Conservation (phyloP, 2,329 filamentous ascomycete genomes). For the Fusarium coicis region DNA sequence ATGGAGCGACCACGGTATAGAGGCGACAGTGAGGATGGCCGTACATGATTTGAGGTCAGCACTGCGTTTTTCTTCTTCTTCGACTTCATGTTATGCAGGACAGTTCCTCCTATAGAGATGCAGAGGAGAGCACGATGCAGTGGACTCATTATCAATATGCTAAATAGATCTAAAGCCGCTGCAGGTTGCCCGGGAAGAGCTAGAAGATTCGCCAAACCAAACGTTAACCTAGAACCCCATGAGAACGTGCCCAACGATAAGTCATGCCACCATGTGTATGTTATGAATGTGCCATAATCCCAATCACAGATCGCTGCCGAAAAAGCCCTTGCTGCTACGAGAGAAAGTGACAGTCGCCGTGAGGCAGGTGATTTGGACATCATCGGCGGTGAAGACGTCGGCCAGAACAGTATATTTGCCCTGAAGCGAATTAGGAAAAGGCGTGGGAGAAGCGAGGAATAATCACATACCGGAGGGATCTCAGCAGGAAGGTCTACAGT, state of each 20-base stretch:
- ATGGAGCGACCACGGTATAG: constrained; percentile 7
- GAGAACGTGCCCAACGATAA: constrained; percentile 31
- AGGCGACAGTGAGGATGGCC: neutral
- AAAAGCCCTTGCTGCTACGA: constrained; percentile 50
- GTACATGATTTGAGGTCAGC: constrained; percentile 3
- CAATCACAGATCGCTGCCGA: constrained; percentile 55
- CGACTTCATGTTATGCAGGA: neutral
- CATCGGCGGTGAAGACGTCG: constrained; percentile 81
- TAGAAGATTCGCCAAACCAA: constrained; percentile 39
- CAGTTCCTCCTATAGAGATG: constrained; percentile 6
- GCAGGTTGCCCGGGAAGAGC: constrained; percentile 32
- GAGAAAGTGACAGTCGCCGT: constrained; percentile 76
- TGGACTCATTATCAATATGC: constrained; percentile 30
- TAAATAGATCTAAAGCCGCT: constrained; percentile 41
- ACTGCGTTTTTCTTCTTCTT: constrained; percentile 11
- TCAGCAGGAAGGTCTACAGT: constrained; percentile 84
- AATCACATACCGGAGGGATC: constrained; percentile 84
- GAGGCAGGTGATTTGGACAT: constrained; percentile 85
- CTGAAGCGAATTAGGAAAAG: constrained; percentile 55
- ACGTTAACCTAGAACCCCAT: constrained; percentile 23
- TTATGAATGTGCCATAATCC: constrained; percentile 13
- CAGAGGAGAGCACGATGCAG: constrained; percentile 18
- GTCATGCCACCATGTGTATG: constrained; percentile 22
- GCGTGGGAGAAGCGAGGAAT: constrained; percentile 28
- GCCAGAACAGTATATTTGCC: constrained; percentile 91